Conservation (phyloP, 2,329 filamentous ascomycete species). For the Thelonectria discophora region DNA sequence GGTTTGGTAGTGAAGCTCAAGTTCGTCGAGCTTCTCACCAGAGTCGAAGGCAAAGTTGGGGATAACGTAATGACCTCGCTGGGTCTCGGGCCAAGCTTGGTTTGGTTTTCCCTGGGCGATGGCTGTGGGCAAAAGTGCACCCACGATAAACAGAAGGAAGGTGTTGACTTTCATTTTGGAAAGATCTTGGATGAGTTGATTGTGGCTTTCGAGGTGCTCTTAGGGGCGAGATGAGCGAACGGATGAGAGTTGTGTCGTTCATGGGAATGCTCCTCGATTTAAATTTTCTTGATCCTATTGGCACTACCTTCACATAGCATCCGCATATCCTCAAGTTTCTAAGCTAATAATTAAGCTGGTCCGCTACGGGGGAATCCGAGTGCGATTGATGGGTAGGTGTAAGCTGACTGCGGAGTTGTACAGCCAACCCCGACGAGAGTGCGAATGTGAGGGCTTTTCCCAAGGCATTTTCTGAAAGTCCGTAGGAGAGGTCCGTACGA, state of each 20-base stretch:
- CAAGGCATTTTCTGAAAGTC: not conserved
- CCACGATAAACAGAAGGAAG: not conserved
- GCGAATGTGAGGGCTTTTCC: not conserved
- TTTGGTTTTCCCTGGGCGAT: not conserved
- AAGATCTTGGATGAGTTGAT: not conserved
- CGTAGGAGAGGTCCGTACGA: not conserved
- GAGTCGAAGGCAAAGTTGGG: slow-evolving; percentile 23
- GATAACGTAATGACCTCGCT: slow-evolving; percentile 2
- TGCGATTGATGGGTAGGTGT: not conserved
- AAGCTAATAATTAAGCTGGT: not conserved
- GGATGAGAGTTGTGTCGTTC: not conserved
- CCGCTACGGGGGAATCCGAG: not conserved
- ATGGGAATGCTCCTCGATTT: not conserved
- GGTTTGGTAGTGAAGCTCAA: slow-evolving; percentile 26
- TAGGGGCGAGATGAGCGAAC: too few species aligned
- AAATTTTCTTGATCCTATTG: not conserved
- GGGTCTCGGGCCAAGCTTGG: slow-evolving; percentile 7
- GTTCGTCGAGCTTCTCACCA: not conserved
- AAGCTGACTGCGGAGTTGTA: not conserved
- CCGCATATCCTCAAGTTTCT: not conserved
- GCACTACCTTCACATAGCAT: not conserved
- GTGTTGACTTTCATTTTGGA: not conserved
- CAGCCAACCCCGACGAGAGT: not conserved
- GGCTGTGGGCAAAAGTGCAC: not conserved
- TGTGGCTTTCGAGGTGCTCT: not conserved